Base-by-base conservation (phyloP, 2,329 filamentous ascomycete genomes). In the Colletotrichum spaethianum region DNA sequence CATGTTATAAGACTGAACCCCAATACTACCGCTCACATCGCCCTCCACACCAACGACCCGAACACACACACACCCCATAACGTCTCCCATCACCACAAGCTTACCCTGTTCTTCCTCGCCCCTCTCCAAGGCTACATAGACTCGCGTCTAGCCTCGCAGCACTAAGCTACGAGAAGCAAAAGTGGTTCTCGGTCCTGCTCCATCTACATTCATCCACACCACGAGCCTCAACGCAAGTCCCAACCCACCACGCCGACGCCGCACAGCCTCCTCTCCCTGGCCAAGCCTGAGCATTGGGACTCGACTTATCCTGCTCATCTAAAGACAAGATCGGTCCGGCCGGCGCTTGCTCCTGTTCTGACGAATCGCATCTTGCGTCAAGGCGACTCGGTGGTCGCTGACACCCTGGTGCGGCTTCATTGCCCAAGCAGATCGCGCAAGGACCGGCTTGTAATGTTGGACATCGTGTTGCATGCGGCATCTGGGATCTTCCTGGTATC, bases 341-440 rank as follows among this genome's bases (percentile, higher is more conserved):
- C 63, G 69, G 59, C 52, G 56, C 55, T 69, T 56, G 36, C 46
- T n/a, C 72, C 46, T 48, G 48, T 44, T 60, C 63, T 66, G 63
- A 64, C 73, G 73, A 74, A 74, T 74, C 73, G 71, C 73, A 73
- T 74, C 63, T 67, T 64, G 46, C 36, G 44, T 71, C 64, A 55
- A 62, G 63, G 64, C 72, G 56, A 60, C 71, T 67, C 63, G 71
- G 57, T 59, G 64, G 56, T 65, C 80, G 74, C 78, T 78, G 78
- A 81, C 78, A 81, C 82, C 82, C 80, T 83, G 81, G 81, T 82
- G 81, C 79, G 80, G 82, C 80, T 82, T 83, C 79, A 77, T 78
- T 76, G 78, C 78, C 78, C 78, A 76, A 80, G 79, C 76, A 80
- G 79, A 79, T 80, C 78, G 77, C 76, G 82, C 82, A 80, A 82